phyloP scores from a whole-genome alignment of 2,329 filamentous ascomycete species.

The Tympanopsis confertula region DNA sequence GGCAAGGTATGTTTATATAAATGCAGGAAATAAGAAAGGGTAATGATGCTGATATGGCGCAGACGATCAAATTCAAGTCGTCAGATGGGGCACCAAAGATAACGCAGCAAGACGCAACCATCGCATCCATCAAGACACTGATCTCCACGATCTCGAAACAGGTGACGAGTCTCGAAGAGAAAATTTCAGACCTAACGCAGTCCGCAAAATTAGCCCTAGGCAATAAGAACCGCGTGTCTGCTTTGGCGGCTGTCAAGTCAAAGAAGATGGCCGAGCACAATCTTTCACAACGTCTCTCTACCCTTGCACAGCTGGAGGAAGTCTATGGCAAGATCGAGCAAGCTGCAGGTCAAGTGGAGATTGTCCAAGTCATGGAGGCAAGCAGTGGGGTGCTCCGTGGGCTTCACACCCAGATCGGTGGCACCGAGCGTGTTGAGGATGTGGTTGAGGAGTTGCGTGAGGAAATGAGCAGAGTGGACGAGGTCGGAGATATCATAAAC shows the following conservation, averaged over 20 bases:
- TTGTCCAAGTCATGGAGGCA: neutral
- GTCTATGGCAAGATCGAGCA: slow-evolving; percentile 1
- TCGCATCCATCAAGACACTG: neutral
- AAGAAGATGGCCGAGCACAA: slow-evolving; percentile 1
- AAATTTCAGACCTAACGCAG: neutral
- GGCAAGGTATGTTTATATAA: neutral
- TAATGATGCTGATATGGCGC: neutral
- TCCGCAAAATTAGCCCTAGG: neutral
- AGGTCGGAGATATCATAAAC: neutral
- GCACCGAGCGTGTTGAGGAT: neutral
- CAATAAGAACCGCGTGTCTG: neutral
- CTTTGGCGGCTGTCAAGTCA: neutral
- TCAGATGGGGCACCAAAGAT: neutral
- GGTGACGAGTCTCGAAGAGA: neutral
- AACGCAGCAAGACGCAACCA: neutral
- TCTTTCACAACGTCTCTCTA: neutral
- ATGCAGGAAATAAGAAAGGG: neutral
- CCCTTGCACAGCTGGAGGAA: neutral
- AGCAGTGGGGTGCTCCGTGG: neutral
- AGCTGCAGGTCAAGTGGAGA: neutral
- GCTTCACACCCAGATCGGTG: neutral
- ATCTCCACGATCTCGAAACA: neutral
- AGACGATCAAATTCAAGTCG: slow-evolving; percentile 1
- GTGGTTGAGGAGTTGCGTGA: slow-evolving; percentile 1
- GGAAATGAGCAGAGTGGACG: slow-evolving; percentile 1